Base-by-base conservation (phyloP, 805 yeast genomes). In the Nakazawaea siamensis region DNA sequence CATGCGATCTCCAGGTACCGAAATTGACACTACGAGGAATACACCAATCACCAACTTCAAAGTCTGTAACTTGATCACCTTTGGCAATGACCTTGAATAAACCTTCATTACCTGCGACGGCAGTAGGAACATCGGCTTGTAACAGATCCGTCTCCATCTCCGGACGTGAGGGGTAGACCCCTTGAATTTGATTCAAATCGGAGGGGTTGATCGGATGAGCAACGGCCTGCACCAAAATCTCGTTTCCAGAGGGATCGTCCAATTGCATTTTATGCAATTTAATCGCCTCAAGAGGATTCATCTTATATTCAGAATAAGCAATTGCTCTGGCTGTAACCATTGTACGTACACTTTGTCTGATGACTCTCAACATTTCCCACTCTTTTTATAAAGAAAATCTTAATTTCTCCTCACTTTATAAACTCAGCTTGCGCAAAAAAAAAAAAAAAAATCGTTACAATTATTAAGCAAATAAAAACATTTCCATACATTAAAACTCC, bases 71-170 rank as follows among this genome's bases (percentile, higher is more conserved):
- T 12, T 57, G 48, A 8, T 66, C 45, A 15, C 95, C 95, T 8
- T 73, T 70, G 35, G 77, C 74, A n/a, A 83, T 51, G n/a, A 90
- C 79, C 52, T 85, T 81, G 52, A 84, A 88, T 9, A 85, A 70
- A 16, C 96, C 97, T 58, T 90, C 98, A 54, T 92, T 92, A 36
- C 98, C 98, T 24, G 88, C 86, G 31, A 86, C 79, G 4, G 94
- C 94, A 7, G 75, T 60, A 3, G 94, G 88, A 27, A 68, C 71
- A 3, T 60, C 58, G 1, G 84, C 72, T 6, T 76, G 76, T 39
- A 71, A 75, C 31, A 57, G 74, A 31, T 57, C 75, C 4, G 54
- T 49, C 18, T 70, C 64, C 38, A 76, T 66, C 27, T 65, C 73
- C 0, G 95, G 94, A 38, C 66, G 71, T 9, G 86, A 71, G 1